Evolutionary conservation across 352 stramenopile species (phyloP).

Genomic region (Pythium monospermum): DNA sequence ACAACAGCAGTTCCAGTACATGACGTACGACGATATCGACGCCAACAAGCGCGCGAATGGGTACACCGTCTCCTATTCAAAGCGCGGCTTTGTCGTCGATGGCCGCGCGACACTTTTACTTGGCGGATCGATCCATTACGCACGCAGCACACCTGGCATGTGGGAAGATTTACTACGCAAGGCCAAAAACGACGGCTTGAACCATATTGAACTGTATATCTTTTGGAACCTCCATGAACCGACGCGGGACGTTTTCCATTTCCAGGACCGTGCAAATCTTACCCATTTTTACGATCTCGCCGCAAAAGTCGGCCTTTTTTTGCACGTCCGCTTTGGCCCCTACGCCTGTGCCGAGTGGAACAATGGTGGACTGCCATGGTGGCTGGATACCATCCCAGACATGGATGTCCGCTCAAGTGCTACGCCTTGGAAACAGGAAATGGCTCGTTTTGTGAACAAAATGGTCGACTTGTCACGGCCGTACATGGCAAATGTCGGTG

Average conservation of each 20-base stretch:
- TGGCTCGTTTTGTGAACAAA: slow-evolving; percentile 53
- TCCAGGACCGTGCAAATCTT: slow-evolving; percentile 43
- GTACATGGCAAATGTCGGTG: slow-evolving; percentile 56
- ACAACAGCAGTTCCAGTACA: slow-evolving; percentile 23
- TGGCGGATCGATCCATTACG: slow-evolving; percentile 66
- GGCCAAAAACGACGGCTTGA: slow-evolving; percentile 68
- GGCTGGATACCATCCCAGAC: slow-evolving; percentile 47
- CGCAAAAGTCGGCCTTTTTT: slow-evolving; percentile 46
- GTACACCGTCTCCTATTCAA: slow-evolving; percentile 46
- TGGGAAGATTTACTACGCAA: slow-evolving; percentile 57
- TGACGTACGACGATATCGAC: slow-evolving; percentile 63
- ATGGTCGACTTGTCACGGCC: slow-evolving; percentile 60
- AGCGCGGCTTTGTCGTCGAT: slow-evolving; percentile 57
- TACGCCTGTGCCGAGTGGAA: slow-evolving; percentile 68
- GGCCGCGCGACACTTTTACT: slow-evolving; percentile 49
- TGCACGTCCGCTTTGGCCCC: slow-evolving; percentile 64
- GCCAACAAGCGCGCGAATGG: slow-evolving; percentile 29
- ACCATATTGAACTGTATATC: slow-evolving; percentile 73
- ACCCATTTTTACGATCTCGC: slow-evolving; percentile 60
- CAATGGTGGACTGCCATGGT: slow-evolving; percentile 57
- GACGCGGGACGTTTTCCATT: slow-evolving; percentile 45
- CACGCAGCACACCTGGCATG: slow-evolving; percentile 38
- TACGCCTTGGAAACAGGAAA: slow-evolving; percentile 27
- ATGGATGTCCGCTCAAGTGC: slow-evolving; percentile 51
- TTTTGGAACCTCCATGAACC: slow-evolving; percentile 72